These are phyloP conservation scores for Pythium oligandrum DNA, from an alignment of 352 stramenopile genomes.

Conservation along the genomic window DNA sequence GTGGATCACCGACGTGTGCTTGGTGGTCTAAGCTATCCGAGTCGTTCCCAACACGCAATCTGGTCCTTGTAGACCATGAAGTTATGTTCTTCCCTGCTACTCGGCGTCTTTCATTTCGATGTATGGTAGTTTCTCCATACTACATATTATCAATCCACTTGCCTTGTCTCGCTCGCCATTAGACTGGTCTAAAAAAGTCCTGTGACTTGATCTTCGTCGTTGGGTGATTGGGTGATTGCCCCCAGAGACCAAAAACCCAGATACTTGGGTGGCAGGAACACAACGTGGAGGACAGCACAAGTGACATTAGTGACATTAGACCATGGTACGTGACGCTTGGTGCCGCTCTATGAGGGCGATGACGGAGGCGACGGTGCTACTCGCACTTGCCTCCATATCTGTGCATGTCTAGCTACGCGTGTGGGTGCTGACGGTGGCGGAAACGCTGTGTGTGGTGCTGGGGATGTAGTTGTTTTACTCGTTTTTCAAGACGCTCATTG, in stretches of 20 bases:
- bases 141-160: not conserved
- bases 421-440: not conserved
- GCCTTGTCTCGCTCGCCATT: no score
- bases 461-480: conserved; percentile 93
- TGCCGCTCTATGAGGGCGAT: no score
- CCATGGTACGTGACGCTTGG: no score
- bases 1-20: conserved; percentile 21
- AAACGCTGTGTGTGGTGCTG: not conserved
- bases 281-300: no score
- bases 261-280: no score
- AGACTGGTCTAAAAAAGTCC: no score
- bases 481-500: conserved; percentile 98
- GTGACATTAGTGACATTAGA: no score
- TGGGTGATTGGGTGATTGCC: conserved; percentile 3
- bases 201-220: not conserved
- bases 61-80: no score
- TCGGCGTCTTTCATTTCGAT: conserved; percentile 1
- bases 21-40: conserved; percentile 12
- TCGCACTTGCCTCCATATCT: no score
- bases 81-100: not conserved
- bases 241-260: conserved; percentile 3
- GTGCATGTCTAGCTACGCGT: no score
- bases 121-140: conserved; percentile 6
- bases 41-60: no score
- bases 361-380: no score